Conservation (phyloP, 2,329 filamentous ascomycete species). For the Phyllosticta capitalensis region DNA sequence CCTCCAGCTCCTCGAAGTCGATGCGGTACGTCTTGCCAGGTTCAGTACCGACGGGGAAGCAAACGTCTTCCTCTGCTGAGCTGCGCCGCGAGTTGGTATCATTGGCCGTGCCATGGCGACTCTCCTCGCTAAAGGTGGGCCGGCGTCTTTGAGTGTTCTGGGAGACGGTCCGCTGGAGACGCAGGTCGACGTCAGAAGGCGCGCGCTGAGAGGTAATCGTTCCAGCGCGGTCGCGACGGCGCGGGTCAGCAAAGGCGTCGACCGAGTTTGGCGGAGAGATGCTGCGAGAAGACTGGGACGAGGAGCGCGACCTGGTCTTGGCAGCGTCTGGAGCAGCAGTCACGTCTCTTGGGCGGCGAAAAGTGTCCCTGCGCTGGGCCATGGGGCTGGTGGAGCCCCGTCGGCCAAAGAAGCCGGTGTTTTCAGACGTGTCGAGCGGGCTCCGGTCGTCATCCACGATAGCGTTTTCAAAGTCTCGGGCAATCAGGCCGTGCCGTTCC, state of each 20-base stretch:
- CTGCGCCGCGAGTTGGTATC: slow-evolving; percentile 55
- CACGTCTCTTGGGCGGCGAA: slow-evolving; percentile 31
- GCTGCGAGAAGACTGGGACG: slow-evolving; percentile 52
- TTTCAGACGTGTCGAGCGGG: slow-evolving; percentile 20
- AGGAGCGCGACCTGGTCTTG: slow-evolving; percentile 34
- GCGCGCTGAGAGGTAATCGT: slow-evolving; percentile 51
- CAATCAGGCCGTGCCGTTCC: slow-evolving; percentile 31
- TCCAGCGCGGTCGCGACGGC: slow-evolving; percentile 67
- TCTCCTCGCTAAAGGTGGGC: slow-evolving; percentile 50
- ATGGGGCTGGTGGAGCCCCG: slow-evolving; percentile 40
- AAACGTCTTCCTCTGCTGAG: slow-evolving; percentile 77
- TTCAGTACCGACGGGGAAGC: slow-evolving; percentile 66
- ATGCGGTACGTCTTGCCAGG: slow-evolving; percentile 72
- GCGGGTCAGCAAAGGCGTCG: slow-evolving; percentile 88
- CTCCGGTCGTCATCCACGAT: slow-evolving; percentile 63
- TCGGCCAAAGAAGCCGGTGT: slow-evolving; percentile 32
- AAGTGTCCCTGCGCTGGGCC: slow-evolving; percentile 30
- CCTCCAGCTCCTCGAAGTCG: slow-evolving; percentile 89
- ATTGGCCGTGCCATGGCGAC: slow-evolving; percentile 48
- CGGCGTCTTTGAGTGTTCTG: slow-evolving; percentile 54
- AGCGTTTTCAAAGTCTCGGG: slow-evolving; percentile 70
- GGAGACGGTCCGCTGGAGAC: slow-evolving; percentile 63
- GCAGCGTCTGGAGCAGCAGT: slow-evolving; percentile 19
- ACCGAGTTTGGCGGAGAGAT: slow-evolving; percentile 91
- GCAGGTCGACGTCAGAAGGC: slow-evolving; percentile 44